These are phyloP conservation scores for Haplosporangium sp. DNA, from an alignment of 371 early-diverging fungal genomes.

Conservation along the genomic window DNA sequence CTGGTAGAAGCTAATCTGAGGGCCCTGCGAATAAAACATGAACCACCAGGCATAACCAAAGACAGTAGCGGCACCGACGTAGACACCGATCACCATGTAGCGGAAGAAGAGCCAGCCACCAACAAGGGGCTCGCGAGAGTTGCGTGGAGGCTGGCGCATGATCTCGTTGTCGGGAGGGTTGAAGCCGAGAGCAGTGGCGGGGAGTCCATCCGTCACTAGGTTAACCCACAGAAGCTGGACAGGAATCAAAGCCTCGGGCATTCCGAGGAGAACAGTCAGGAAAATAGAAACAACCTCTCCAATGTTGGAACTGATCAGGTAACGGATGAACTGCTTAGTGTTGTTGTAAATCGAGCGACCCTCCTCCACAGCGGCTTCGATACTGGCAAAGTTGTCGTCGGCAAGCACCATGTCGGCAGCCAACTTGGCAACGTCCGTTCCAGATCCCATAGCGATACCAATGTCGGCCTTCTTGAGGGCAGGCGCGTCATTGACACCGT, in stretches of 20 bases:
- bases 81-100: constrained; percentile 91
- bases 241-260: constrained; percentile 97
- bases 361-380: constrained; percentile 96
- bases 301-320: constrained; percentile 89
- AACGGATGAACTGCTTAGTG: constrained; percentile 97
- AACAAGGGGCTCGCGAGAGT: constrained; percentile 87
- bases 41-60: constrained; percentile 99
- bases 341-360: constrained; percentile 97
- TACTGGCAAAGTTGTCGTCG: constrained; percentile 98
- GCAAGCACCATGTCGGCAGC: constrained; percentile 98
- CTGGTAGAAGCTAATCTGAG: constrained; percentile 88
- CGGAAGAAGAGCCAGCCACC: constrained; percentile 95
- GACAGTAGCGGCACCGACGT: constrained; percentile 95
- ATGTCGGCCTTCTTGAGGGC: constrained; percentile 98
- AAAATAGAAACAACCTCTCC: constrained; percentile 92
- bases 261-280: constrained; percentile 89
- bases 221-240: constrained; percentile 99
- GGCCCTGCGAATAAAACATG: constrained; percentile 87
- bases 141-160: constrained; percentile 93
- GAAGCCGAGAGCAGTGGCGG: constrained; percentile 97
- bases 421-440: constrained; percentile 97
- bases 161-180: constrained; percentile 96
- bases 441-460: constrained; percentile 98
- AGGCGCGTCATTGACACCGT: constrained; percentile 99
- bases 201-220: constrained; percentile 97